Evolutionary conservation across 805 yeast species (phyloP).

Genomic region (Candida yuanshanica): DNA sequence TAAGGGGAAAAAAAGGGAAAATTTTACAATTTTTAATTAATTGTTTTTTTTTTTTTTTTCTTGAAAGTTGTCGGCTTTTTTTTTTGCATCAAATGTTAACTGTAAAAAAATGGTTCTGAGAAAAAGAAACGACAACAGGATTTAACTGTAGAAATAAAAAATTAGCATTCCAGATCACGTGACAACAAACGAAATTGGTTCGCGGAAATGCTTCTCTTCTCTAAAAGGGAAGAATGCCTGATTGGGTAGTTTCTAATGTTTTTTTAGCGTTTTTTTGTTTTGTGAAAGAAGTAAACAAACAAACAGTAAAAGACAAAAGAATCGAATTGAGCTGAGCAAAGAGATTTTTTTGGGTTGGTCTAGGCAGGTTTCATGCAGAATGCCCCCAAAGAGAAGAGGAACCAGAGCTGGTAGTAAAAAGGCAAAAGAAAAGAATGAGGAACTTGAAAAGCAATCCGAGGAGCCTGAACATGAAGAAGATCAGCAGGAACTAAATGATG

Average conservation of each 20-base stretch:
- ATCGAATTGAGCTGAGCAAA: neutral
- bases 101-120: too few species aligned
- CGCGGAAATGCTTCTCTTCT: too few species aligned
- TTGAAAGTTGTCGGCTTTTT: neutral
- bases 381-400: conserved; percentile 3
- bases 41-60: neutral
- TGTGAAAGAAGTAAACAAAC: too few species aligned
- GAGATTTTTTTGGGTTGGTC: too few species aligned
- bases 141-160: neutral
- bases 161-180: too few species aligned
- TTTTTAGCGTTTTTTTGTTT: too few species aligned
- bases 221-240: too few species aligned
- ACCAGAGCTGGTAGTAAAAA: neutral
- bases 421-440: neutral
- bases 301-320: neutral
- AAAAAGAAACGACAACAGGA: neutral
- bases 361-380: too few species aligned
- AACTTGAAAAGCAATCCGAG: neutral
- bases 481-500: neutral
- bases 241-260: too few species aligned
- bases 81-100: too few species aligned
- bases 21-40: neutral
- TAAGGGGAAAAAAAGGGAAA: neutral
- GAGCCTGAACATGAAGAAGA: conserved; percentile 4
- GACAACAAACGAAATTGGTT: too few species aligned